Evolutionary conservation across 2,329 filamentous ascomycete genomes (phyloP).

Genomic region (Talaromyces sp.): DNA sequence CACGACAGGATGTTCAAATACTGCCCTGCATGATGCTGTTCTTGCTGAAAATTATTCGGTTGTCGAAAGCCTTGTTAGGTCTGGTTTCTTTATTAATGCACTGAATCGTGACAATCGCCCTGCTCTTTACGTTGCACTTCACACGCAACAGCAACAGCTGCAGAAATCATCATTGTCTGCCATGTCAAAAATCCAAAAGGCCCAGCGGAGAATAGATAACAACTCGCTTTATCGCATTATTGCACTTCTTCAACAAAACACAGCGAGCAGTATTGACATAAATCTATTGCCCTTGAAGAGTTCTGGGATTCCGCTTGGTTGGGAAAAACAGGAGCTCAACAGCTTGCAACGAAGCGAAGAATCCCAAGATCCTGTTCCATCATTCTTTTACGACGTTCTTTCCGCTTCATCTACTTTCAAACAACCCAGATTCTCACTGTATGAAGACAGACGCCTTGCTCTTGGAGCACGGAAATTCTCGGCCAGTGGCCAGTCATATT

Average conservation of each 20-base stretch:
- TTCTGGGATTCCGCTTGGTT: background rate
- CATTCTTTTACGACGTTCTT: background rate
- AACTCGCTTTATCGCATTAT: background rate
- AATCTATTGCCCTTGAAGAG: background rate
- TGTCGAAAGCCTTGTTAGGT: background rate
- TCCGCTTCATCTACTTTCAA: background rate
- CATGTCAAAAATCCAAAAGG: background rate
- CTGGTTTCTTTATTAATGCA: background rate
- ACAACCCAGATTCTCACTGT: background rate
- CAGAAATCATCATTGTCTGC: background rate
- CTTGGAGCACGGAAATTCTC: background rate
- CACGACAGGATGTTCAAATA: background rate
- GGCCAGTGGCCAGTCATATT: background rate
- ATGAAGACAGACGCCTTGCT: background rate
- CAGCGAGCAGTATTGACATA: background rate
- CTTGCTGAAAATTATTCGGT: background rate
- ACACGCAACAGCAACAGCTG: background rate
- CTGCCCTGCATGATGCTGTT: background rate
- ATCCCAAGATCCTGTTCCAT: background rate
- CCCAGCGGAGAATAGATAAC: background rate
- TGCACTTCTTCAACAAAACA: background rate
- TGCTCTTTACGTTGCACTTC: background rate
- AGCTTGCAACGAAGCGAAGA: background rate
- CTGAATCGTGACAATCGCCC: background rate
- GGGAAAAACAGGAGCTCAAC: background rate